phyloP scores from a whole-genome alignment of 768 basidiomycete genomes.

The Lentinula edodes region DNA sequence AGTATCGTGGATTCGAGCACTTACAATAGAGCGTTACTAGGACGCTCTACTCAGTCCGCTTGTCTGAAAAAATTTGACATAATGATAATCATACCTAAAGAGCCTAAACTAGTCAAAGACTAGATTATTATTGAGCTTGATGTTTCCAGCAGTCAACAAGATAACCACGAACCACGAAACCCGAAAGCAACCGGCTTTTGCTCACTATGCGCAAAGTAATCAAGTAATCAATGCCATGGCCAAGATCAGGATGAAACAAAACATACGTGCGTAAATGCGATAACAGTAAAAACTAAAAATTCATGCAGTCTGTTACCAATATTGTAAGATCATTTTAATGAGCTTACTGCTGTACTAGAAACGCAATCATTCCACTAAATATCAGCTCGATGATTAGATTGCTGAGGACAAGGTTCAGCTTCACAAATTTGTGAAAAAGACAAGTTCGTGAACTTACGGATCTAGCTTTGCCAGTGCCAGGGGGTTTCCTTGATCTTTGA shows the following conservation, averaged over 20 bases:
- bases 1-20: background rate
- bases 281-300: slow-evolving; percentile 4
- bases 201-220: background rate
- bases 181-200: slow-evolving; percentile 1
- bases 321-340: background rate
- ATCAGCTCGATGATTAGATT: slow-evolving; percentile 8
- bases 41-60: background rate
- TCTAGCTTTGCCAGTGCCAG: background rate
- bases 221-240: background rate
- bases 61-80: background rate
- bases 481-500: slow-evolving; percentile 4
- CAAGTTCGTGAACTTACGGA: background rate
- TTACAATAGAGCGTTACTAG: slow-evolving; percentile 1
- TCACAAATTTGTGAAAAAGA: no score
- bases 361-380: slow-evolving; percentile 9
- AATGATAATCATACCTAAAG: background rate
- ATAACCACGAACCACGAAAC: slow-evolving; percentile 2
- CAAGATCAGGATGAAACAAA: background rate
- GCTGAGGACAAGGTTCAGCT: background rate
- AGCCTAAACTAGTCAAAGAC: slow-evolving; percentile 1
- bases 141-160: background rate
- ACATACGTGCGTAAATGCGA: background rate
- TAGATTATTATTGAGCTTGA: background rate
- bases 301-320: background rate
- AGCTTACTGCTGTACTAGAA: slow-evolving; percentile 6